These are phyloP conservation scores for Fusarium chaquense DNA, from an alignment of 2,329 filamentous ascomycete species.

Conservation along the genomic window DNA sequence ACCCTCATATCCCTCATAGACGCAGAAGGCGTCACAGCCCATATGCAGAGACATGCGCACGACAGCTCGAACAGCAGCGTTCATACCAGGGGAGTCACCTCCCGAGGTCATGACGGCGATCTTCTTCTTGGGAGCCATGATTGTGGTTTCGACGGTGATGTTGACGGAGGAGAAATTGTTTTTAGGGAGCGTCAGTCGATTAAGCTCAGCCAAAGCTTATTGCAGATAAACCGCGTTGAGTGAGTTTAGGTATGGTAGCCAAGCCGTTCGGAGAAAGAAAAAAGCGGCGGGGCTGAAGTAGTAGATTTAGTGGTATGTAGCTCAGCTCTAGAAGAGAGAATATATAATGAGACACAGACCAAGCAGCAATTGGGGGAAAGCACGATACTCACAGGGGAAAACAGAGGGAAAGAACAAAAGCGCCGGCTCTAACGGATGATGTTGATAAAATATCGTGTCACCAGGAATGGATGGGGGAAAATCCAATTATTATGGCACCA, in stretches of 20 bases:
- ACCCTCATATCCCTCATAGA: constrained; percentile 97
- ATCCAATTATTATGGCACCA: constrained; percentile 47
- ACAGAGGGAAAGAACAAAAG: constrained; percentile 28
- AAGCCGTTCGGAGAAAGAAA: constrained; percentile 43
- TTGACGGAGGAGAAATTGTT: constrained; percentile 18
- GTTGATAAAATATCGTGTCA: constrained; percentile 46
- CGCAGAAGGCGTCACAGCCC: constrained; percentile 81
- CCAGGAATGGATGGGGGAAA: constrained; percentile 39
- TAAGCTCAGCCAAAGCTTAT: constrained; percentile 47
- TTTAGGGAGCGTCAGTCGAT: constrained; percentile 25
- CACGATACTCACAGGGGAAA: constrained; percentile 32
- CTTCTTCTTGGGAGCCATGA: constrained; percentile 69
- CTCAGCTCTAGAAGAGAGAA: constrained; percentile 42
- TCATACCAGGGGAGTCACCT: constrained; percentile 96
- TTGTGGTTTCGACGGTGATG: constrained; percentile 31
- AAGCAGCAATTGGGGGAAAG: constrained; percentile 9
- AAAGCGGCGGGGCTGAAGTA: constrained; percentile 49
- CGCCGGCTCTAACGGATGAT: constrained; percentile 35
- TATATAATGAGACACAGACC: constrained; percentile 45
- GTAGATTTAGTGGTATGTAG: constrained; percentile 8
- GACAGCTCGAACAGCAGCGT: constrained; percentile 87
- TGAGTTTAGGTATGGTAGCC: background rate
- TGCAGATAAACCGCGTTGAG: constrained; percentile 39
- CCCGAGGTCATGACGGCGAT: constrained; percentile 96
- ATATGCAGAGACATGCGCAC: constrained; percentile 91